A percentile compares a stretch with the other conserved stretches of the same genome.
These are phyloP conservation scores for Coemansia reversa DNA, from an alignment of 192 early-diverging fungal genomes.

Conservation along the genomic window DNA sequence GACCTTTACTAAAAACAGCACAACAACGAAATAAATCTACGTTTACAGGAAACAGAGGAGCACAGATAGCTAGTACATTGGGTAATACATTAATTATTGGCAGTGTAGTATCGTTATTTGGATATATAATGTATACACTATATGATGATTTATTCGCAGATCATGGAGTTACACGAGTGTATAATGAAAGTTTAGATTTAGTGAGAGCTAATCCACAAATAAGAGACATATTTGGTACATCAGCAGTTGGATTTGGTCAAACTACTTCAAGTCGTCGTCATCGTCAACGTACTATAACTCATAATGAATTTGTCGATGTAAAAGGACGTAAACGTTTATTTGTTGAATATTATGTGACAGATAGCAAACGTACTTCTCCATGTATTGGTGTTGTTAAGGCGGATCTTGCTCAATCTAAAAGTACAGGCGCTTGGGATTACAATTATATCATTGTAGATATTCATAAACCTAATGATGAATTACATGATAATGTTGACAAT, in stretches of 20 bases:
- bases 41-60: neutral
- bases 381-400: constrained; percentile 25
- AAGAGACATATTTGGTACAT: constrained; percentile 20
- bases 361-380: neutral
- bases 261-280: constrained; percentile 46
- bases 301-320: constrained; percentile 23
- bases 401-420: constrained; percentile 21
- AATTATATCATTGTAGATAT: constrained; percentile 46
- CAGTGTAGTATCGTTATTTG: constrained; percentile 39
- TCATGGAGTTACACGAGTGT: constrained; percentile 35
- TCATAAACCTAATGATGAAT: neutral
- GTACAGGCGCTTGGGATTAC: constrained; percentile 31
- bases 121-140: constrained; percentile 42
- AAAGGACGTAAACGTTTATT: constrained; percentile 16
- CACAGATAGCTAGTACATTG: constrained; percentile 17
- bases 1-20: too few relatives aligned
- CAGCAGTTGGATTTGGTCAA: constrained; percentile 37
- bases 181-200: constrained; percentile 49
- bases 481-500: too few relatives aligned
- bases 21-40: neutral
- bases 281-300: constrained; percentile 40
- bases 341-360: constrained; percentile 41
- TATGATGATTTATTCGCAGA: constrained; percentile 49
- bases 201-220: constrained; percentile 42
- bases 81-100: constrained; percentile 40